Base-by-base conservation (phyloP, 768 basidiomycete genomes). In the Suillus decipiens region DNA sequence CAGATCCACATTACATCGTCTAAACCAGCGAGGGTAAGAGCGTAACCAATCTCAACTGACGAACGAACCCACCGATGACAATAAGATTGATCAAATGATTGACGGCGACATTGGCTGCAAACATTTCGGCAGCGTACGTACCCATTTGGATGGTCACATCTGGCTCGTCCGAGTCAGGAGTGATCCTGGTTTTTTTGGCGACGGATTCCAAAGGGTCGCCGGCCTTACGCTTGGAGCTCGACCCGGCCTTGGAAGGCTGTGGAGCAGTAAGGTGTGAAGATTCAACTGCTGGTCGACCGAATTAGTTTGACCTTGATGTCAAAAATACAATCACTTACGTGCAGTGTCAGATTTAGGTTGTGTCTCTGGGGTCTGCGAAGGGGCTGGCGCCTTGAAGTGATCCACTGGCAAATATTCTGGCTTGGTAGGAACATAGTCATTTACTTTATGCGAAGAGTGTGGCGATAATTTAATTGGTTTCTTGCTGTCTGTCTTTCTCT, bases 51-150 rank as follows among this genome's bases (percentile, higher is more conserved):
- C 45, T 22, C 11, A 5, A 22, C 12, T 22, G 45, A 22, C 22
- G 22, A 47, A 24, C 5, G 2, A 47, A 47, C 45, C 5, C 45
- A 47, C 45, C 45, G 22, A 47, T 0, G 5, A 47, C 12, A 5
- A 47, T 47, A 14, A 47, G 22, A 43, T 57, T 42, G 5, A 62
- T 15, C 11, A 55, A 19, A 31, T 57, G 19, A 22, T 42, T 37
- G 3, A 42, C 34, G 12, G 10, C 53, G 12, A 42, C 9, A 57
- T 62, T 37, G 42, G 61, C 17, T 8, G 61, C 31, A 8, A 62
- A 59, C 55, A 62, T 58, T 39, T 58, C 55, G 7, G 55, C 55
- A 4, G 28, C 28, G 24, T 51, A 31, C 28, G 31, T 3, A 17
- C 50, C 50, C 17, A 8, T 51, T 28, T 51, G 50, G 9, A 31